Percentiles rank a stretch among this genome's conserved stretches.
Conservation (phyloP, 441 rosid species). For the Syzygium syzygioides region DNA sequence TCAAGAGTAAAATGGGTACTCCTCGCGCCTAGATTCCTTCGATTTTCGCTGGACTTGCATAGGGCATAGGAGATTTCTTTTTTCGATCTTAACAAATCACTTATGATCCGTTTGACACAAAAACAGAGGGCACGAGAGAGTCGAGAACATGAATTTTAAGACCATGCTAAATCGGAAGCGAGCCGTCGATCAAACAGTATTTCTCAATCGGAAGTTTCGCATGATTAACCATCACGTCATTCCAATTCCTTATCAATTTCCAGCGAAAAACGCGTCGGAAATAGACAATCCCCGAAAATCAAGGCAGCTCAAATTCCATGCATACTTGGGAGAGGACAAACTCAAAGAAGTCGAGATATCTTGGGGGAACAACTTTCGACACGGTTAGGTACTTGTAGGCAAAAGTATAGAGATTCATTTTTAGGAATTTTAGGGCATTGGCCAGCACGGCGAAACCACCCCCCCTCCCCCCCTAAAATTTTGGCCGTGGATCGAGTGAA, state of each 20-base stretch:
- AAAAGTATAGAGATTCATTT: not conserved
- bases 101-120: not conserved
- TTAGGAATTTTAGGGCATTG: not conserved
- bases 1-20: no score
- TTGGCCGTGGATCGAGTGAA: not conserved
- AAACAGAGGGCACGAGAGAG: not conserved
- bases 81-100: not conserved
- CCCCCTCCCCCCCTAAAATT: not conserved
- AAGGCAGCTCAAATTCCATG: not conserved
- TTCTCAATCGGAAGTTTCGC: not conserved
- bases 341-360: not conserved
- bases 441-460: not conserved
- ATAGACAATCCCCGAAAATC: not conserved
- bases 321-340: not conserved
- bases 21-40: accelerated
- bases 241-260: not conserved
- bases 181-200: not conserved
- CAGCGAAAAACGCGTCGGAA: accelerated
- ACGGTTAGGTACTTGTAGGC: not conserved
- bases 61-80: accelerated
- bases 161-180: not conserved
- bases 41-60: accelerated
- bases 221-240: no score
- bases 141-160: not conserved
- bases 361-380: not conserved